These are phyloP conservation scores for Xylaria sp. DNA, from an alignment of 2,329 filamentous ascomycete species.

Conservation along the genomic window DNA sequence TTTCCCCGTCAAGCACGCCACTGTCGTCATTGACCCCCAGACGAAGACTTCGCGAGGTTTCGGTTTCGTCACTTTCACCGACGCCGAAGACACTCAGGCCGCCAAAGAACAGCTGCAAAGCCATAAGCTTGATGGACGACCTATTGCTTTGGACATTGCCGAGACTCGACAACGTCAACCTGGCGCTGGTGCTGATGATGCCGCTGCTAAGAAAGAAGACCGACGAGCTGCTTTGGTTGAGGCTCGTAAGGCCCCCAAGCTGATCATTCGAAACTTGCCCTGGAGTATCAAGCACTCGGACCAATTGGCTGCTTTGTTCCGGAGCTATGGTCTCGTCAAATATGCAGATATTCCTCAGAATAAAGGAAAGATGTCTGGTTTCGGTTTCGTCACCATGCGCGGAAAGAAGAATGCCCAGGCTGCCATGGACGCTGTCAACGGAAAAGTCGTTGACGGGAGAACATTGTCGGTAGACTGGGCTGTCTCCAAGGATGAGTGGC, in stretches of 20 bases:
- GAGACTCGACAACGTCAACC: constrained; percentile 67
- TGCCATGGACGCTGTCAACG: constrained; percentile 79
- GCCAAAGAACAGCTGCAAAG: constrained; percentile 80
- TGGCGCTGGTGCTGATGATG: constrained; percentile 36
- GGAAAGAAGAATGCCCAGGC: constrained; percentile 88
- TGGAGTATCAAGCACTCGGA: constrained; percentile 91
- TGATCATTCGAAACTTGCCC: constrained; percentile 89
- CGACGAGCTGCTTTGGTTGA: constrained; percentile 56
- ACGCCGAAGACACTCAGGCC: constrained; percentile 79
- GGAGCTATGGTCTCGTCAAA: constrained; percentile 87
- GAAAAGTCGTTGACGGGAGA: constrained; percentile 82
- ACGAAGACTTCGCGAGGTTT: constrained; percentile 88
- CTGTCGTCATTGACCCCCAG: constrained; percentile 78
- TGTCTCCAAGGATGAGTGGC: constrained; percentile 84
- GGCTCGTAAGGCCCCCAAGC: constrained; percentile 59
- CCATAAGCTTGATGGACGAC: constrained; percentile 69
- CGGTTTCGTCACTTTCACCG: constrained; percentile 95
- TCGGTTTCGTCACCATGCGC: constrained; percentile 86
- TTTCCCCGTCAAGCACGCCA: constrained; percentile 91
- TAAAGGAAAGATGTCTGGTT: constrained; percentile 72
- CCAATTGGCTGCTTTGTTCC: constrained; percentile 73
- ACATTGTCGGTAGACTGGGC: constrained; percentile 94
- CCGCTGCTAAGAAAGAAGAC: constrained; percentile 50
- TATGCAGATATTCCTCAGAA: constrained; percentile 77
- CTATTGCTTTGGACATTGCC: constrained; percentile 80